Conservation (phyloP, 139 green algal genomes). For the Auxenochlorella protothecoides region DNA sequence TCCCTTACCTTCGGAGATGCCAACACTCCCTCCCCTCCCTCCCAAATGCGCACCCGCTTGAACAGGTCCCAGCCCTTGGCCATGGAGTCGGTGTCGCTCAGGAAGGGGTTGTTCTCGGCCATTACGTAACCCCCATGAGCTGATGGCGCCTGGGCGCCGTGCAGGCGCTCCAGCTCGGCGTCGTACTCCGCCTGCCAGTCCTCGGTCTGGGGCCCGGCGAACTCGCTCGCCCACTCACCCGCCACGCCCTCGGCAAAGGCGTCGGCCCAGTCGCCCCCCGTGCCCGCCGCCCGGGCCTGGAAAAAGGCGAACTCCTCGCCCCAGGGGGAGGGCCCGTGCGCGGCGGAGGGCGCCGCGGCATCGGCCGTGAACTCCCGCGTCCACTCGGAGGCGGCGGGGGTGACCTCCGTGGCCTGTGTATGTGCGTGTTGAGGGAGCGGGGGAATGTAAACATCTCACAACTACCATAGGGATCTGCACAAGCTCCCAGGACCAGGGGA, state of each 20-base stretch:
- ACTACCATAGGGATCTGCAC: too few species aligned
- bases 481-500: too few species aligned
- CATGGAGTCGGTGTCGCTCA: conserved; percentile 51
- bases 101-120: conserved; percentile 75
- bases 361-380: conserved; percentile 34
- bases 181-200: conserved; percentile 33
- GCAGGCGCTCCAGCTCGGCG: conserved; percentile 46
- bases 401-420: conserved; percentile 48
- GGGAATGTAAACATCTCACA: not conserved
- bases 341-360: too few species aligned
- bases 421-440: conserved; percentile 14
- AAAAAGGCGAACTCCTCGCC: conserved; percentile 38
- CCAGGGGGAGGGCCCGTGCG: conserved; percentile 16
- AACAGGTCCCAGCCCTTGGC: conserved; percentile 73
- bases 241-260: conserved; percentile 46
- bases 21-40: not conserved
- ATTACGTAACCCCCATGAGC: conserved; percentile 63
- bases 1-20: not conserved
- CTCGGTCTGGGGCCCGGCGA: conserved; percentile 15
- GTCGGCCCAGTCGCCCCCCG: conserved; percentile 43
- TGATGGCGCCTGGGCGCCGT: conserved; percentile 5
- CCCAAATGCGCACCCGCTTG: conserved; percentile 12
- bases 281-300: conserved; percentile 11
- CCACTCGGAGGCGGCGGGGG: conserved; percentile 25
- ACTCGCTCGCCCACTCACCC: conserved; percentile 39